Conservation (phyloP, 1,284 basidiomycete genomes). For the Microbotryum lychnidis-dioicae region DNA sequence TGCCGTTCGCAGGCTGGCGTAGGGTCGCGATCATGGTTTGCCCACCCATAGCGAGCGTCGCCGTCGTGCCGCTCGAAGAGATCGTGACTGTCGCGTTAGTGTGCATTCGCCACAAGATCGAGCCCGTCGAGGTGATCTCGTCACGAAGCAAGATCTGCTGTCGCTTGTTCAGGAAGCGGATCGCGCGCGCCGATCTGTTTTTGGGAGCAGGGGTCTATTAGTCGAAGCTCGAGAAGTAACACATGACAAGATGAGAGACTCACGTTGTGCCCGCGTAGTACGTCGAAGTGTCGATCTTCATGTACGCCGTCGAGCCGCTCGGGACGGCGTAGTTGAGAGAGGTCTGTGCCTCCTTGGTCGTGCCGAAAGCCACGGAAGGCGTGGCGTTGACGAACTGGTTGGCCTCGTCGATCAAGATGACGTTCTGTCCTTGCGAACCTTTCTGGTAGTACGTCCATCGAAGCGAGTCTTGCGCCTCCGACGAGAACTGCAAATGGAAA, state of each 20-base stretch:
- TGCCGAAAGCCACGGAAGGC: conserved; percentile 52
- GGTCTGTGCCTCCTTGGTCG: conserved; percentile 61
- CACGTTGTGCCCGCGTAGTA: background rate
- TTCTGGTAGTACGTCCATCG: conserved; percentile 92
- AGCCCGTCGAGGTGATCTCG: conserved; percentile 34
- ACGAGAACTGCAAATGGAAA: conserved; percentile 29
- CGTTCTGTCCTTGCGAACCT: conserved; percentile 96
- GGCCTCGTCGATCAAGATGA: conserved; percentile 61
- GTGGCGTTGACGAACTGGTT: conserved; percentile 71
- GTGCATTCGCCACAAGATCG: conserved; percentile 48
- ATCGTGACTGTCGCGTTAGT: conserved; percentile 62
- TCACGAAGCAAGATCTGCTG: conserved; percentile 63
- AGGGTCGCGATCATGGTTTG: conserved; percentile 47
- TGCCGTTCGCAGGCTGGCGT: conserved; percentile 35
- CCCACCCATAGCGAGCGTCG: conserved; percentile 57
- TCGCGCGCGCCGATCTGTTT: conserved; percentile 66
- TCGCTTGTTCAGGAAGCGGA: conserved; percentile 75
- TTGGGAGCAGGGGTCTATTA: conserved; percentile 31
- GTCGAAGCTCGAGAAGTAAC: background rate
- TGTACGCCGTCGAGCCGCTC: conserved; percentile 69
- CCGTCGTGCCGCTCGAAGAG: conserved; percentile 44
- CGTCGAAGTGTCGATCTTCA: conserved; percentile 57
- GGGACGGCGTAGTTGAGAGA: conserved; percentile 52
- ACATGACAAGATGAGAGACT: background rate
- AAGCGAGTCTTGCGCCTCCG: conserved; percentile 49